Evolutionary conservation across 768 basidiomycete genomes (phyloP).

Genomic region (Trametes villosa): DNA sequence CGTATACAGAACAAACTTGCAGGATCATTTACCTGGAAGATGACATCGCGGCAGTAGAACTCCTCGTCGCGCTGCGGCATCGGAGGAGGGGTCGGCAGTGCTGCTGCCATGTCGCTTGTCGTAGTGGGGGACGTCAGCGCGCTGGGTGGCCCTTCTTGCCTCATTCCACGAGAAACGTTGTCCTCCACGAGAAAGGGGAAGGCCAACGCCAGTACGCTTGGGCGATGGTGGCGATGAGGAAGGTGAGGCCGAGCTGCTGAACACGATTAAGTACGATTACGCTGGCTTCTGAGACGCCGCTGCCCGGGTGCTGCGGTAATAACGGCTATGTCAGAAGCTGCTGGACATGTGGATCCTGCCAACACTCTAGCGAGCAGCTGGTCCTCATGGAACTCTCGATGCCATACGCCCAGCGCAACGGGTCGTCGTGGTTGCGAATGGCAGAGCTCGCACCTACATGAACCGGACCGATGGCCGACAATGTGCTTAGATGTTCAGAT

Average conservation of each 20-base stretch:
- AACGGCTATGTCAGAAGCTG: not conserved
- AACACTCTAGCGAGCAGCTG: too few relatives aligned
- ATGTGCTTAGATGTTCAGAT: too few relatives aligned
- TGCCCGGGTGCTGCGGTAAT: constrained; percentile 6
- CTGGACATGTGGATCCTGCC: too few relatives aligned
- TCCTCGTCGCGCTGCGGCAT: not conserved
- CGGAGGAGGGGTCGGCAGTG: not conserved
- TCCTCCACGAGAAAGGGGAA: not conserved
- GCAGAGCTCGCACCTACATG: too few relatives aligned
- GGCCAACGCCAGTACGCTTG: not conserved
- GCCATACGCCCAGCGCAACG: too few relatives aligned
- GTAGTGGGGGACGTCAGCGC: not conserved
- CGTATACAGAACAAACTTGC: not conserved
- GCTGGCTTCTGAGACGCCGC: not conserved
- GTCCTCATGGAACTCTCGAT: too few relatives aligned
- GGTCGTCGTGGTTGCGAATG: too few relatives aligned
- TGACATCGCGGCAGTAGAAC: constrained; percentile 18
- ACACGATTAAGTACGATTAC: not conserved
- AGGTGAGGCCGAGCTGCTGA: not conserved
- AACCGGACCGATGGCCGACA: too few relatives aligned
- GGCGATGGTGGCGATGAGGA: not conserved
- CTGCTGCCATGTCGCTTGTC: not conserved
- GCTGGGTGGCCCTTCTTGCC: not conserved
- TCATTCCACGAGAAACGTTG: not conserved
- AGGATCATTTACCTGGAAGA: constrained; percentile 6